Conservation (phyloP, 2,329 filamentous ascomycete genomes). For the Cadophora gregata region DNA sequence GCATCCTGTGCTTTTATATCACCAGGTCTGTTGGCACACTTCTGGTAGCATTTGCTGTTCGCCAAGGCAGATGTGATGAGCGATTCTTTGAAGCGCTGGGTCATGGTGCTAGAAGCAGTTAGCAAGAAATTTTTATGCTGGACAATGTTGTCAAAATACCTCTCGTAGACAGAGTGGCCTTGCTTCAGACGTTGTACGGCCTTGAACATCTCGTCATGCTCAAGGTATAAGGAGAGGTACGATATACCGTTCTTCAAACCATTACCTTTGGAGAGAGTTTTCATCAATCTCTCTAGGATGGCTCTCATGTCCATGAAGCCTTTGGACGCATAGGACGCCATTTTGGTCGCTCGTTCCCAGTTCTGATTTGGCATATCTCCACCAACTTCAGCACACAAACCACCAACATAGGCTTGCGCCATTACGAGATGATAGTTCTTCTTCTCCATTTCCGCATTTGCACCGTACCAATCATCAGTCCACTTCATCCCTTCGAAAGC, state of each 20-base stretch:
- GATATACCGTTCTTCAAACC: neutral
- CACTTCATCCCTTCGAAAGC: neutral
- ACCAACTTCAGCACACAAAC: constrained; percentile 9
- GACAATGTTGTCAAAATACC: neutral
- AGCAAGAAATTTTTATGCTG: neutral
- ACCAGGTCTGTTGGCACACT: constrained; percentile 8
- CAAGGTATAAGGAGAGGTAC: neutral
- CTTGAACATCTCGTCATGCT: constrained; percentile 10
- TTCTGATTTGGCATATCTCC: constrained; percentile 16
- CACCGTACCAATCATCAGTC: constrained; percentile 5
- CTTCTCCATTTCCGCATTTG: neutral
- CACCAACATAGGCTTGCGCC: neutral
- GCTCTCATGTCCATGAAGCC: constrained; percentile 12
- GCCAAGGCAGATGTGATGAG: constrained; percentile 10
- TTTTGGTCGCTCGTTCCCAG: constrained; percentile 2
- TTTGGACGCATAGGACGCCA: constrained; percentile 1
- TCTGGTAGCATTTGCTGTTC: constrained; percentile 14
- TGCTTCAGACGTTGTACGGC: constrained; percentile 1
- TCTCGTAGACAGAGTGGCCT: constrained; percentile 13
- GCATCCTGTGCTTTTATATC: neutral
- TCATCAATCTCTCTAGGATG: constrained; percentile 1
- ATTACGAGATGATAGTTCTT: constrained; percentile 1
- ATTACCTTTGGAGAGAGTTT: neutral
- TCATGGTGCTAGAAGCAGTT: neutral
- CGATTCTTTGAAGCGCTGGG: constrained; percentile 8